Percentiles rank a stretch among this genome's conserved stretches.
Conservation (phyloP, 2,329 filamentous ascomycete genomes). For the Westerdykella ornata region DNA sequence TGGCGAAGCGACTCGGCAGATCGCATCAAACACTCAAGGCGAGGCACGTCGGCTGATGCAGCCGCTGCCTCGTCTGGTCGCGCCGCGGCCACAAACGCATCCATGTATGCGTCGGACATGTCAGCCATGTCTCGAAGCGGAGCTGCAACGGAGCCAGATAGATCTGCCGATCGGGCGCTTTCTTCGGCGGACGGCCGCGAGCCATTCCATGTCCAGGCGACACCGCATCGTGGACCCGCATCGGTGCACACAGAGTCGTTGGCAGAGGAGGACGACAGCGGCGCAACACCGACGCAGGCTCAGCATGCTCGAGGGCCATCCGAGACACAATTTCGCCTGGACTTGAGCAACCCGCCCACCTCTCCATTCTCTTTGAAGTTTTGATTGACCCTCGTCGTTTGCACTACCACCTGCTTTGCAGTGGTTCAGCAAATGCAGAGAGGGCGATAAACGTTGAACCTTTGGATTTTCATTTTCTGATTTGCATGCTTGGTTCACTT, state of each 20-base stretch:
- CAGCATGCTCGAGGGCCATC: slow-evolving; percentile 28
- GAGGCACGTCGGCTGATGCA: slow-evolving; percentile 28
- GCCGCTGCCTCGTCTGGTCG: slow-evolving; percentile 20
- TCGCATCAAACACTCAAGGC: slow-evolving; percentile 20
- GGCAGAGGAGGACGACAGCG: slow-evolving; percentile 26
- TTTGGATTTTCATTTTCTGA: slow-evolving; percentile 13
- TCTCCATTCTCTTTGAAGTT: slow-evolving; percentile 37
- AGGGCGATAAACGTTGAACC: slow-evolving; percentile 13
- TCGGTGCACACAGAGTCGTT: slow-evolving; percentile 17
- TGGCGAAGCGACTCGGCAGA: slow-evolving; percentile 29
- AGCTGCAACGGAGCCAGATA: slow-evolving; percentile 19
- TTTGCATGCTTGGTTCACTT: slow-evolving; percentile 24
- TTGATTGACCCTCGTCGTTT: slow-evolving; percentile 12
- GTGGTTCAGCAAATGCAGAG: slow-evolving; percentile 14
- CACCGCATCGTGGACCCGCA: slow-evolving; percentile 21
- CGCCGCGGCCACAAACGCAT: slow-evolving; percentile 25
- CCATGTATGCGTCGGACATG: slow-evolving; percentile 18
- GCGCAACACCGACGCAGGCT: slow-evolving; percentile 30
- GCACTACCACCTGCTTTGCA: not conserved
- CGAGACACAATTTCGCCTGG: slow-evolving; percentile 29
- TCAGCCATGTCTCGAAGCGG: slow-evolving; percentile 17
- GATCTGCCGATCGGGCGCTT: slow-evolving; percentile 24
- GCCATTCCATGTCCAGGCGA: slow-evolving; percentile 15
- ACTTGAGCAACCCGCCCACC: slow-evolving; percentile 31
- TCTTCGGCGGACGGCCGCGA: slow-evolving; percentile 29